Conservation (phyloP, 2,329 filamentous ascomycete genomes). For the Byssochlamys sp. region DNA sequence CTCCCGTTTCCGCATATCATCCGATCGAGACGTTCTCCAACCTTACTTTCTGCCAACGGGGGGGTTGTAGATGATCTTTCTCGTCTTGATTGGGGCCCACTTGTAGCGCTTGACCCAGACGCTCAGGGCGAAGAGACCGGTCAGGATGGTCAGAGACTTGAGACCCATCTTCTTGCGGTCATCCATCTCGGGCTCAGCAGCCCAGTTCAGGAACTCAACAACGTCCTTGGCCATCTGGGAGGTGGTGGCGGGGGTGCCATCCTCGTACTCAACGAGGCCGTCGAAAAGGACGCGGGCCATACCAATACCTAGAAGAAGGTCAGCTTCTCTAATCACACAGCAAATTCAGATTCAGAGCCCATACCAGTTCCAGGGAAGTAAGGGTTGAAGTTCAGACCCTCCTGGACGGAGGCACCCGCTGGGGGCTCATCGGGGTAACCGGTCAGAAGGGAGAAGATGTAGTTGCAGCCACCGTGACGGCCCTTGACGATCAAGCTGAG, state of each 20-base stretch:
- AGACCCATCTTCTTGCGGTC: conserved; percentile 99
- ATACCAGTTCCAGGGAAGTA: conserved; percentile 95
- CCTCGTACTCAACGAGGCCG: conserved; percentile 94
- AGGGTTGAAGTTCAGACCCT: conserved; percentile 98
- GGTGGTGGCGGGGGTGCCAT: conserved; percentile 82
- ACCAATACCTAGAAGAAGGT: conserved; percentile 54
- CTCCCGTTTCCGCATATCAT: conserved; percentile 22
- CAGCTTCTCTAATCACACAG: neutral
- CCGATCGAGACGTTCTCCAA: conserved; percentile 9
- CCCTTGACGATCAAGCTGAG: conserved; percentile 96
- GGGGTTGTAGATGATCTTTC: conserved; percentile 82
- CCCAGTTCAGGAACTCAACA: conserved; percentile 97
- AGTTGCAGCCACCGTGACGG: conserved; percentile 93
- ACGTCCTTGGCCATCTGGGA: conserved; percentile 99
- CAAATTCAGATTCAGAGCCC: conserved; percentile 6
- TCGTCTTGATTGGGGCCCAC: conserved; percentile 91
- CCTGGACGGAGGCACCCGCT: conserved; percentile 72
- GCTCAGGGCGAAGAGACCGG: conserved; percentile 72
- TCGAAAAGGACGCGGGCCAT: conserved; percentile 99
- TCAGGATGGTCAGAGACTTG: conserved; percentile 78
- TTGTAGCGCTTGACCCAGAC: conserved; percentile 99
- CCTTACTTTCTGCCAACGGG: conserved; percentile 41
- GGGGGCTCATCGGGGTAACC: conserved; percentile 95
- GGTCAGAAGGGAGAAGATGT: conserved; percentile 93
- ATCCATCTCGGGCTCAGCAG: conserved; percentile 97